Evolutionary conservation across 2,329 filamentous ascomycete genomes (phyloP).

Genomic region (Ascochyta viciae-villosae): DNA sequence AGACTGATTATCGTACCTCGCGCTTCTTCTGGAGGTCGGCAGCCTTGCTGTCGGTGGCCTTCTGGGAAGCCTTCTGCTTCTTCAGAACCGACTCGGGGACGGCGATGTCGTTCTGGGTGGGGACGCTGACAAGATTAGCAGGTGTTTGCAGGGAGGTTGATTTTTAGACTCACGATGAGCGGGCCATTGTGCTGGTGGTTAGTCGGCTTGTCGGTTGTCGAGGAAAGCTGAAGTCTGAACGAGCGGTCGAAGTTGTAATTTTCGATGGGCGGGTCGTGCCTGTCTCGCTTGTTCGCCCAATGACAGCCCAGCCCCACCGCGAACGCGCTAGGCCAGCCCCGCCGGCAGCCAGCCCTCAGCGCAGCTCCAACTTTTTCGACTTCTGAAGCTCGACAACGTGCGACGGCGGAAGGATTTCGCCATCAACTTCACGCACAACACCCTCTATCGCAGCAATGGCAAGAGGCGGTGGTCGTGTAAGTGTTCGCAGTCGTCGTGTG

Average conservation of each 20-base stretch:
- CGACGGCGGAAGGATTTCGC: constrained; percentile 25
- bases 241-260: background rate
- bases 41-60: constrained; percentile 88
- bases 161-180: constrained; percentile 40
- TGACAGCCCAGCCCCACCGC: constrained; percentile 5
- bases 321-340: background rate
- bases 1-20: constrained; percentile 78
- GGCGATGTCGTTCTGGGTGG: constrained; percentile 93
- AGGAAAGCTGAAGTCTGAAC: constrained; percentile 33
- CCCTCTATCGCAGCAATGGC: constrained; percentile 33
- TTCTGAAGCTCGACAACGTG: constrained; percentile 28
- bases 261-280: constrained; percentile 23
- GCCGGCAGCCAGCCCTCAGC: constrained; percentile 11
- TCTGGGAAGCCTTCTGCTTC: constrained; percentile 99
- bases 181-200: constrained; percentile 49
- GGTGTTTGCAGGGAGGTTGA: background rate
- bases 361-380: constrained; percentile 34
- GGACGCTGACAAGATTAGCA: constrained; percentile 64
- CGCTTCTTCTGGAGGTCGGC: constrained; percentile 86
- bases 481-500: constrained; percentile 18
- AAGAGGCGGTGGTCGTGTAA: constrained; percentile 38
- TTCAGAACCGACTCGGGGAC: constrained; percentile 99
- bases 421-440: constrained; percentile 14
- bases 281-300: constrained; percentile 25
- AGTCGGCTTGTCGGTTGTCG: constrained; percentile 41